Percentiles rank a stretch among this genome's conserved stretches.
phyloP scores from a whole-genome alignment of 768 basidiomycete genomes.

The Leccinum incarnatum region DNA sequence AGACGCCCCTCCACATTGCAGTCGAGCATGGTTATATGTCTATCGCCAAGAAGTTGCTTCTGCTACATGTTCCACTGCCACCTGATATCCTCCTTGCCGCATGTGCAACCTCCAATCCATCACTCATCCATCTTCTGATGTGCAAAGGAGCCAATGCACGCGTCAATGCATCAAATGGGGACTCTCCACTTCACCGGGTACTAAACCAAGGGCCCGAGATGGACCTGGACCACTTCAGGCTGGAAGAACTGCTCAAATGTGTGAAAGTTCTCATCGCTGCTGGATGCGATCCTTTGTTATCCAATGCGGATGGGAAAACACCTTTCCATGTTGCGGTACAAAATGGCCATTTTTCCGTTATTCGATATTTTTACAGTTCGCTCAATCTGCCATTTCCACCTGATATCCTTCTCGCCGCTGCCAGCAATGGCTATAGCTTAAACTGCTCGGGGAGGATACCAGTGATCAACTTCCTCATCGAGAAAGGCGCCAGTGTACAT shows the following conservation, averaged over 20 bases:
- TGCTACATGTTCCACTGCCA: neutral
- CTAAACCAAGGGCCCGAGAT: neutral
- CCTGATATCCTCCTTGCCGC: neutral
- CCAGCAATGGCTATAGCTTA: accelerated
- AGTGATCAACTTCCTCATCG: neutral
- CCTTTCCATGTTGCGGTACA: neutral
- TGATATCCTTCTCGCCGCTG: neutral
- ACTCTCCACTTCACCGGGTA: neutral
- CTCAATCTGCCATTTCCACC: neutral
- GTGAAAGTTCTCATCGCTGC: neutral
- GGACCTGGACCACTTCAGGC: no score
- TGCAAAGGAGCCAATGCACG: neutral
- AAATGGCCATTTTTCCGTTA: accelerated
- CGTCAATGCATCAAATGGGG: neutral
- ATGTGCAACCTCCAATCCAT: neutral
- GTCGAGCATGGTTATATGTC: neutral
- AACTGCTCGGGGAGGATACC: neutral
- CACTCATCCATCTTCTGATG: neutral
- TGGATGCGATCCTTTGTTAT: neutral
- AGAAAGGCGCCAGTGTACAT: neutral
- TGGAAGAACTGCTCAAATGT: neutral
- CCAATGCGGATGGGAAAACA: accelerated
- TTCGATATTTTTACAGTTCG: neutral
- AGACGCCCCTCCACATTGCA: neutral
- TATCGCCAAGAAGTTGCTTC: neutral